These are phyloP conservation scores for Wolfiporia cocos DNA, from an alignment of 1,284 basidiomycete genomes.

Conservation along the genomic window DNA sequence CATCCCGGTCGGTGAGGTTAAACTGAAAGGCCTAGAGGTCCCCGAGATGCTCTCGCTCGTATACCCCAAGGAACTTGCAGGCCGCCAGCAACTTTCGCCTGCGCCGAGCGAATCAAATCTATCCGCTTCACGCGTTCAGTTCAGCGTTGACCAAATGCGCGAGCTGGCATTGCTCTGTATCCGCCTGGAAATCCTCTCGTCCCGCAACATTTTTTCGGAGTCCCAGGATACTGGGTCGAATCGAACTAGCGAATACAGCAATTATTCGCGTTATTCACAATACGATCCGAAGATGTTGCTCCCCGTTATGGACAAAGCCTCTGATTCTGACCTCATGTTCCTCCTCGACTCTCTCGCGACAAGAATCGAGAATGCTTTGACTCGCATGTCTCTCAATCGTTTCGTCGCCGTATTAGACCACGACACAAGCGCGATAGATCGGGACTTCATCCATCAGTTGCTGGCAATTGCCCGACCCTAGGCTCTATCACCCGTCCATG, in stretches of 20 bases:
- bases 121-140: conserved; percentile 51
- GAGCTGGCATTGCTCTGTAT: conserved; percentile 75
- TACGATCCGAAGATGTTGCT: conserved; percentile 64
- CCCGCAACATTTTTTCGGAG: conserved; percentile 31
- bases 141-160: conserved; percentile 75
- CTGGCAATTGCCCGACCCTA: conserved; percentile 1
- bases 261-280: conserved; percentile 35
- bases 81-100: conserved; percentile 56
- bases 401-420: conserved; percentile 11
- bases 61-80: conserved; percentile 75
- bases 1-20: conserved; percentile 81
- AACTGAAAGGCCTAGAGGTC: conserved; percentile 91
- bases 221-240: conserved; percentile 9
- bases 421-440: not conserved
- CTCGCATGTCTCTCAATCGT: conserved; percentile 41
- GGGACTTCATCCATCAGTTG: conserved; percentile 3
- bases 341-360: conserved; percentile 73
- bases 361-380: conserved; percentile 79
- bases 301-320: conserved; percentile 70
- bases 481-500: too few species aligned
- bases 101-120: conserved; percentile 28
- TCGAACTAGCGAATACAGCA: conserved; percentile 27
- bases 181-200: conserved; percentile 78
- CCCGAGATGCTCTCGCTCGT: conserved; percentile 84
- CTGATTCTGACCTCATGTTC: conserved; percentile 70